Conservation (phyloP, 1,284 basidiomycete genomes). For the Tylopilus sp. region DNA sequence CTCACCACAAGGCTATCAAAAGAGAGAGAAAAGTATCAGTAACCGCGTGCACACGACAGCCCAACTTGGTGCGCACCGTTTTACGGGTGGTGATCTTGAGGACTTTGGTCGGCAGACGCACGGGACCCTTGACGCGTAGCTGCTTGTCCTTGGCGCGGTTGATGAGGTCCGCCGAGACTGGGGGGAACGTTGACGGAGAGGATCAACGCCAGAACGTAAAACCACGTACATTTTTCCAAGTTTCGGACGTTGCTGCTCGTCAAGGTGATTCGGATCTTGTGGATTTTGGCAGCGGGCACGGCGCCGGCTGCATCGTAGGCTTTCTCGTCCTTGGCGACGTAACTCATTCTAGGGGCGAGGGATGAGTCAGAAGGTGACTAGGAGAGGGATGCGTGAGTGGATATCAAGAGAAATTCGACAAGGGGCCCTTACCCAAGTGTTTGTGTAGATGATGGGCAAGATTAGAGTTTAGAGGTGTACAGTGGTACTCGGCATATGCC, state of each 20-base stretch:
- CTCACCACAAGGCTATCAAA: conserved; percentile 94
- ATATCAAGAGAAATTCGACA: not conserved
- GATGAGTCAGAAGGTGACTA: conserved; percentile 87
- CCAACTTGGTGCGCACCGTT: conserved; percentile 70
- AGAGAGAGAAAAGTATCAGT: conserved; percentile 6
- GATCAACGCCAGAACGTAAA: not conserved
- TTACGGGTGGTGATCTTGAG: conserved; percentile 99
- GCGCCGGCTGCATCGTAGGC: conserved; percentile 96
- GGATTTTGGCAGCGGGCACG: conserved; percentile 90
- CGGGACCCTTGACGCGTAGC: conserved; percentile 98
- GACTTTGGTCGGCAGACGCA: conserved; percentile 98
- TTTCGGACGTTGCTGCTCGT: conserved; percentile 98
- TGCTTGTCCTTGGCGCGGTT: conserved; percentile 99
- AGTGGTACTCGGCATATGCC: conserved; percentile 29
- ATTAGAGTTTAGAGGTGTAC: conserved; percentile 40
- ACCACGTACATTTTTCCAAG: conserved; percentile 93
- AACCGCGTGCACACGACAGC: not conserved
- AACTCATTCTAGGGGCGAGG: conserved; percentile 83
- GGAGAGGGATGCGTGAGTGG: conserved; percentile 3
- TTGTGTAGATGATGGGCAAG: conserved; percentile 27
- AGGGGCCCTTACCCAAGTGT: conserved; percentile 33
- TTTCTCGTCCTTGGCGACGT: conserved; percentile 99
- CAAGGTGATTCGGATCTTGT: conserved; percentile 99
- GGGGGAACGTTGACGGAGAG: too few species aligned
- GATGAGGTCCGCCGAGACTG: conserved; percentile 96